These are phyloP conservation scores for Peribolospora kevripleyi DNA, from an alignment of 768 basidiomycete genomes.

Conservation along the genomic window DNA sequence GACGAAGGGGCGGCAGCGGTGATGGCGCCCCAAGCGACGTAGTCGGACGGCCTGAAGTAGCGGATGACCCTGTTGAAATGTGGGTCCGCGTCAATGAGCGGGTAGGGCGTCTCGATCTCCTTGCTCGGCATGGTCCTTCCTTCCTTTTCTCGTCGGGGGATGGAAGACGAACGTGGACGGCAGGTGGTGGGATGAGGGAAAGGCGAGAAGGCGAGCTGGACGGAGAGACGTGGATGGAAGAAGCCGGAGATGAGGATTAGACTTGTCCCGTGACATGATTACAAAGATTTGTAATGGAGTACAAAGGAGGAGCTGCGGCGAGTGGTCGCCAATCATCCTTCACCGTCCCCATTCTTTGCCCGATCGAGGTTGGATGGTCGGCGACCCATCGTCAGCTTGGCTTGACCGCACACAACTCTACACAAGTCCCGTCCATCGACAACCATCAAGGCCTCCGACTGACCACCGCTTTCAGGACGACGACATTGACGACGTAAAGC, in stretches of 20 bases:
- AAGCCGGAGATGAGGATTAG: neutral
- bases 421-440: too few relatives aligned
- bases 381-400: too few relatives aligned
- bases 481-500: too few relatives aligned
- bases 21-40: slow-evolving; percentile 52
- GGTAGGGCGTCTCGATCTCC: slow-evolving; percentile 34
- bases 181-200: neutral
- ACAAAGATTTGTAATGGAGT: too few relatives aligned
- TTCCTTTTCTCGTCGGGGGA: neutral
- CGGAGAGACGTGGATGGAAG: neutral
- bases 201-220: neutral
- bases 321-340: too few relatives aligned
- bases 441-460: too few relatives aligned
- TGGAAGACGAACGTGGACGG: neutral
- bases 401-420: too few relatives aligned
- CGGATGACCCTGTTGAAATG: slow-evolving; percentile 63
- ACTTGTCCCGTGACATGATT: too few relatives aligned
- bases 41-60: slow-evolving; percentile 73
- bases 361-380: too few relatives aligned
- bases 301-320: too few relatives aligned
- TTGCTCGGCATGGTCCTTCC: slow-evolving; percentile 14
- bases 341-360: too few relatives aligned
- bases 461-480: too few relatives aligned
- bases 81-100: slow-evolving; percentile 83
- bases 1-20: slow-evolving; percentile 62